These are phyloP conservation scores for Penicillium paxilli DNA, from an alignment of 495 filamentous ascomycete genomes.

Conservation along the genomic window DNA sequence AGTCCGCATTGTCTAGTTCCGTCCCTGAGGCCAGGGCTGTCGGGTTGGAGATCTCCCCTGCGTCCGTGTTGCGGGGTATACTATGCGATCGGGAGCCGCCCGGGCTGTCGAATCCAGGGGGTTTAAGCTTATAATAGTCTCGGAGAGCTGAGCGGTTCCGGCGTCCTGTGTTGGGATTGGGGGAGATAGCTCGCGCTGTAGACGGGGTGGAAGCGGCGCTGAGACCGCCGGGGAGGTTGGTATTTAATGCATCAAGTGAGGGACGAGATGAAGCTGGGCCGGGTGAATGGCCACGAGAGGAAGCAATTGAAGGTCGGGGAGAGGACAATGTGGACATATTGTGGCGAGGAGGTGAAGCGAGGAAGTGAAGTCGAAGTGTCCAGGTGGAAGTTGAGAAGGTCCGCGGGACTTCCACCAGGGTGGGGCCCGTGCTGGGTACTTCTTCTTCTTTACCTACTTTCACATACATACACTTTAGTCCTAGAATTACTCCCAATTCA, in stretches of 20 bases:
- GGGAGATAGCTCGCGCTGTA: conserved; percentile 47
- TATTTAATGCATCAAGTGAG: conserved; percentile 63
- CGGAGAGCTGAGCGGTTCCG: conserved; percentile 81
- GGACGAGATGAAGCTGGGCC: conserved; percentile 70
- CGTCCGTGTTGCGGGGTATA: conserved; percentile 42
- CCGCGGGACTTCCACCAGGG: neutral
- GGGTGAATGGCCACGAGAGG: conserved; percentile 58
- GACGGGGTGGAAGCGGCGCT: conserved; percentile 52
- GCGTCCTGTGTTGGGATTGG: conserved; percentile 40
- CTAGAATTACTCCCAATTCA: no score
- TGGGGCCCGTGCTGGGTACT: conserved; percentile 24
- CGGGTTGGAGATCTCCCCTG: conserved; percentile 33
- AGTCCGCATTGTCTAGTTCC: conserved; percentile 49
- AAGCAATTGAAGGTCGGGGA: conserved; percentile 67
- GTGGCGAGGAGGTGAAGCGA: neutral
- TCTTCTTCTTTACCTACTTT: neutral
- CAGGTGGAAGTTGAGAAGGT: conserved; percentile 18
- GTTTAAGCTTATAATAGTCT: conserved; percentile 89
- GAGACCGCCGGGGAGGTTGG: conserved; percentile 43
- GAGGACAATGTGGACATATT: conserved; percentile 79
- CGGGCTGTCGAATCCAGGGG: conserved; percentile 36
- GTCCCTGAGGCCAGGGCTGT: conserved; percentile 35
- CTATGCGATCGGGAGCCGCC: conserved; percentile 33
- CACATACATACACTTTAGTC: no score
- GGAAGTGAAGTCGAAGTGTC: conserved; percentile 3